Evolutionary conservation across 768 basidiomycete genomes (phyloP).

Genomic region (Amanita fuliginea): DNA sequence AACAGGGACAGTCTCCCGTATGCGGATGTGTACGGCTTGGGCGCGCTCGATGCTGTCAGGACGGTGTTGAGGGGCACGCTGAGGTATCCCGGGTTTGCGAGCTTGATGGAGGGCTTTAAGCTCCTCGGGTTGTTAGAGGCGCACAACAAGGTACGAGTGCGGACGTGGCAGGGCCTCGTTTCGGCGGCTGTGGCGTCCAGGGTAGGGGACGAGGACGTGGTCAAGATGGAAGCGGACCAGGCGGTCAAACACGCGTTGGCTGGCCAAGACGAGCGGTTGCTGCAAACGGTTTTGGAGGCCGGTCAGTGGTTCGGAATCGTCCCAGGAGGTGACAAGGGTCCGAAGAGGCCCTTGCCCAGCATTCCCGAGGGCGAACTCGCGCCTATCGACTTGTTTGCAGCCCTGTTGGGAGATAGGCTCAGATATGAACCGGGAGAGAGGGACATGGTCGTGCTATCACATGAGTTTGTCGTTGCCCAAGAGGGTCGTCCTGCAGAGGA

Average conservation of each 20-base stretch:
- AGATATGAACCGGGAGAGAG: conserved; percentile 60
- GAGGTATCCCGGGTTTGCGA: conserved; percentile 80
- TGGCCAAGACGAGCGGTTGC: conserved; percentile 9
- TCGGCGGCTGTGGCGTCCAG: conserved; percentile 7
- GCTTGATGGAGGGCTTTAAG: conserved; percentile 63
- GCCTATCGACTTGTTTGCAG: conserved; percentile 69
- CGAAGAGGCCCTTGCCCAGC: conserved; percentile 22
- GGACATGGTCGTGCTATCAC: conserved; percentile 80
- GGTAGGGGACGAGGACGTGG: background rate
- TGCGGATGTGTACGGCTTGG: conserved; percentile 48
- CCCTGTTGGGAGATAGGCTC: conserved; percentile 60
- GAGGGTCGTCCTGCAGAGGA: conserved; percentile 14
- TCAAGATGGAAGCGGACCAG: background rate
- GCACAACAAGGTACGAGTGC: conserved; percentile 21
- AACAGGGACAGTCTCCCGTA: conserved; percentile 79
- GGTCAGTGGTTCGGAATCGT: conserved; percentile 27
- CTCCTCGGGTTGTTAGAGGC: conserved; percentile 56
- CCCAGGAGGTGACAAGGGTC: background rate
- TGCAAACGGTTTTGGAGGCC: conserved; percentile 14
- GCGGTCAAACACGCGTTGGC: background rate
- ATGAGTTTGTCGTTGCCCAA: conserved; percentile 55
- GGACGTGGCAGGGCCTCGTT: conserved; percentile 28
- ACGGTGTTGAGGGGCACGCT: conserved; percentile 81
- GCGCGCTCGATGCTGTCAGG: conserved; percentile 27
- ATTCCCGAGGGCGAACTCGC: conserved; percentile 30